These are phyloP conservation scores for Yamadazyma dendronema DNA, from an alignment of 1,139 yeast species.

Conservation along the genomic window DNA sequence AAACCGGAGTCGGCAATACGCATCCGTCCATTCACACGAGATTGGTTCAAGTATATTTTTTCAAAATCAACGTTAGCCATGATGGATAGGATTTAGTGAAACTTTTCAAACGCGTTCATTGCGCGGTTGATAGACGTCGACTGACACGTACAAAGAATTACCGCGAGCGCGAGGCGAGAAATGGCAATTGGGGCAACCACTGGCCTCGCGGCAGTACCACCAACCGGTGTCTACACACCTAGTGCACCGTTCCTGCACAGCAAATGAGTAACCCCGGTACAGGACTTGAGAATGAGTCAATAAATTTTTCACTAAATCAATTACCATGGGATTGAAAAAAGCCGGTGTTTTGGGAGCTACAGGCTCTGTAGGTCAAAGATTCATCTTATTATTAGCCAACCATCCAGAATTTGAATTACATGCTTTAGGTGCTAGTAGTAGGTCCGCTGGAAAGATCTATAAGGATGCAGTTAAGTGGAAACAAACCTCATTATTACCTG, in stretches of 20 bases:
- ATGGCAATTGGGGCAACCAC: no score
- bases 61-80: constrained; percentile 70
- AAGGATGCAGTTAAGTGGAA: constrained; percentile 91
- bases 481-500: constrained; percentile 83
- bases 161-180: no score
- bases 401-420: constrained; percentile 89
- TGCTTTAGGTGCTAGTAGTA: constrained; percentile 87
- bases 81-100: background rate
- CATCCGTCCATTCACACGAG: constrained; percentile 81
- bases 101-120: background rate
- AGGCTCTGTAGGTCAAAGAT: constrained; percentile 97
- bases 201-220: no score
- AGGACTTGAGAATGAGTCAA: no score
- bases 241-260: no score
- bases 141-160: background rate
- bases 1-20: constrained; percentile 93
- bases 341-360: constrained; percentile 97
- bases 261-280: no score
- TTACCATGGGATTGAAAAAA: constrained; percentile 31
- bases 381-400: constrained; percentile 74
- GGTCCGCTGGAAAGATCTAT: constrained; percentile 91
- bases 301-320: constrained; percentile 1
- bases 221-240: no score
- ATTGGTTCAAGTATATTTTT: constrained; percentile 83
- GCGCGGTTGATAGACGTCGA: background rate